phyloP scores from a whole-genome alignment of 2,329 filamentous ascomycete genomes.

The Monilinia polystroma region DNA sequence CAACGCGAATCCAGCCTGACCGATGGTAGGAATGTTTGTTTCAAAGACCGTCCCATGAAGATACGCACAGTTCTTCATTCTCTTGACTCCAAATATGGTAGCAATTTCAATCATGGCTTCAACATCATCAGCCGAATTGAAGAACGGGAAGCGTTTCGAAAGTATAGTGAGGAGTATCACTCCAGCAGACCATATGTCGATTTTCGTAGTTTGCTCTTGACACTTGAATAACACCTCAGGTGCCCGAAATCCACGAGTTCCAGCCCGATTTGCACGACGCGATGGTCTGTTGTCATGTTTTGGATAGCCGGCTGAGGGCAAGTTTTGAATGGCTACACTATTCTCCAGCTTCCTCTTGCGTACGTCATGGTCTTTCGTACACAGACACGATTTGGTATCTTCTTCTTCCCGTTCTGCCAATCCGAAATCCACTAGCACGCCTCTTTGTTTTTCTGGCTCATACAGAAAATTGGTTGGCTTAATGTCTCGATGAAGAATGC shows the following conservation, averaged over 20 bases:
- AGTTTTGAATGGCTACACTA: slow-evolving; percentile 57
- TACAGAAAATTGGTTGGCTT: slow-evolving; percentile 98
- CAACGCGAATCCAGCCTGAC: slow-evolving; percentile 77
- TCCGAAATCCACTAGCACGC: slow-evolving; percentile 98
- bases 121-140: slow-evolving; percentile 97
- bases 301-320: slow-evolving; percentile 68
- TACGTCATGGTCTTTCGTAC: slow-evolving; percentile 50
- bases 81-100: slow-evolving; percentile 82
- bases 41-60: slow-evolving; percentile 91
- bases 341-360: slow-evolving; percentile 60
- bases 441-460: slow-evolving; percentile 73
- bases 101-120: slow-evolving; percentile 97
- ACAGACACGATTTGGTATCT: slow-evolving; percentile 79
- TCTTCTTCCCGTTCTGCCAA: slow-evolving; percentile 81
- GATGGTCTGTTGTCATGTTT: slow-evolving; percentile 87
- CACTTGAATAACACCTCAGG: slow-evolving; percentile 97
- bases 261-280: slow-evolving; percentile 87
- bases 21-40: slow-evolving; percentile 87
- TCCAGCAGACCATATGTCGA: slow-evolving; percentile 95
- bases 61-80: slow-evolving; percentile 79
- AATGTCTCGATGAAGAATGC: slow-evolving; percentile 91
- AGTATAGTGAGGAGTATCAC: slow-evolving; percentile 97
- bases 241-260: slow-evolving; percentile 91
- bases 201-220: slow-evolving; percentile 87
- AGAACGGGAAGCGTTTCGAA: slow-evolving; percentile 91